Percentiles rank a stretch among this genome's conserved stretches.
phyloP scores from a whole-genome alignment of 2,329 filamentous ascomycete genomes.

The Allantophomopsis lycopodina region DNA sequence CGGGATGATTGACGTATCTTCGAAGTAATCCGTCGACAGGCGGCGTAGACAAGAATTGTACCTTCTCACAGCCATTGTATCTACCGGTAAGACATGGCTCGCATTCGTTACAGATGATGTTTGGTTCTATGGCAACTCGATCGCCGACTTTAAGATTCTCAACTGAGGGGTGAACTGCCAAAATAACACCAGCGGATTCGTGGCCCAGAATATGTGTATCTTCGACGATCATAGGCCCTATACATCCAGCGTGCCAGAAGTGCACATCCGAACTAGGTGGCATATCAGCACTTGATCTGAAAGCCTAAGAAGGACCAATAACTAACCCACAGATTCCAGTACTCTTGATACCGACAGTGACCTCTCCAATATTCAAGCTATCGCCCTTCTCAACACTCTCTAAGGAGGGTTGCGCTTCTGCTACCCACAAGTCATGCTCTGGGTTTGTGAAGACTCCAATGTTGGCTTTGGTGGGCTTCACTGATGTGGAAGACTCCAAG shows the following conservation, averaged over 20 bases:
- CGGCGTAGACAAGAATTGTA: constrained; percentile 81
- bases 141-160: constrained; percentile 69
- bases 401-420: constrained; percentile 59
- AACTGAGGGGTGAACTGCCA: constrained; percentile 73
- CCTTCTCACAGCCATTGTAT: constrained; percentile 86
- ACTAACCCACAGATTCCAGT: constrained; percentile 88
- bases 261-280: constrained; percentile 73
- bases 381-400: constrained; percentile 59
- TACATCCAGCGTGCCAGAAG: constrained; percentile 93
- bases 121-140: constrained; percentile 86
- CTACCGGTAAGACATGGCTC: constrained; percentile 83
- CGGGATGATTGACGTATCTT: constrained; percentile 89
- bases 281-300: constrained; percentile 2
- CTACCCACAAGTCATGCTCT: constrained; percentile 81
- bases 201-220: constrained; percentile 87
- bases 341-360: constrained; percentile 79
- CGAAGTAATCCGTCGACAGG: constrained; percentile 77
- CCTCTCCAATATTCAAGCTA: constrained; percentile 65
- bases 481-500: constrained; percentile 2
- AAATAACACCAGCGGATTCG: constrained; percentile 75
- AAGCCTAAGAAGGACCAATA: not conserved
- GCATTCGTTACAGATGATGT: constrained; percentile 82
- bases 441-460: constrained; percentile 96
- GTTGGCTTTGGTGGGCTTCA: constrained; percentile 59
- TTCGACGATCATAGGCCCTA: constrained; percentile 88